Evolutionary conservation across 225 moss, liverwort and hornwort genomes (phyloP).

Genomic region (Sphagnum contortum): DNA sequence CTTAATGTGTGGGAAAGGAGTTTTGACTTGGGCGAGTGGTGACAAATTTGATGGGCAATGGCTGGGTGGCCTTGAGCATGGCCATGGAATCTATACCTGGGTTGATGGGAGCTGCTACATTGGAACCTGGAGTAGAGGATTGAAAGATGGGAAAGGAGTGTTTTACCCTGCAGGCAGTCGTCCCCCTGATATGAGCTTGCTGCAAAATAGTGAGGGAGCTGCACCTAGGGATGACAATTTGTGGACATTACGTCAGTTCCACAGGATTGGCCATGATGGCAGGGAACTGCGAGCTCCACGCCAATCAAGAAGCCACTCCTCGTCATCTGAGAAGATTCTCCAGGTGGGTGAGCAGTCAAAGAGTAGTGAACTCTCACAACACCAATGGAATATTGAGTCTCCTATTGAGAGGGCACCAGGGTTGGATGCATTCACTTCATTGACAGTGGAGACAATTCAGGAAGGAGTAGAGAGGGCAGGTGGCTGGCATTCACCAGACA

Average conservation of each 20-base stretch:
- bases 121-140: conserved; percentile 93
- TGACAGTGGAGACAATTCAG: conserved; percentile 63
- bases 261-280: conserved; percentile 19
- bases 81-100: conserved; percentile 90
- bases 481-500: conserved; percentile 40
- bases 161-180: conserved; percentile 82
- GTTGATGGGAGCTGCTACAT: conserved; percentile 73
- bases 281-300: conserved; percentile 41
- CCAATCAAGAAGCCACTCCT: conserved; percentile 58
- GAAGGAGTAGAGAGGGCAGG: conserved; percentile 63
- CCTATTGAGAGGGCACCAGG: conserved; percentile 61
- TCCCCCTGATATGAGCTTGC: conserved; percentile 30
- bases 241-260: conserved; percentile 2
- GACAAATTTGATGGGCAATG: conserved; percentile 95
- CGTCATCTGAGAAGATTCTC: conserved; percentile 64
- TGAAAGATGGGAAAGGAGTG: conserved; percentile 96
- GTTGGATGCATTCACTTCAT: conserved; percentile 56
- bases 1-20: conserved; percentile 76
- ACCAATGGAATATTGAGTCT: conserved; percentile 87
- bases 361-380: conserved; percentile 50
- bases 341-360: conserved; percentile 47
- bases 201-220: conserved; percentile 32
- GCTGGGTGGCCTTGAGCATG: conserved; percentile 94
- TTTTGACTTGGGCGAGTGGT: conserved; percentile 80
- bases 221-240: conserved; percentile 11